Base-by-base conservation (phyloP, 2,329 filamentous ascomycete genomes). In the Huntiella bhutanensis region DNA sequence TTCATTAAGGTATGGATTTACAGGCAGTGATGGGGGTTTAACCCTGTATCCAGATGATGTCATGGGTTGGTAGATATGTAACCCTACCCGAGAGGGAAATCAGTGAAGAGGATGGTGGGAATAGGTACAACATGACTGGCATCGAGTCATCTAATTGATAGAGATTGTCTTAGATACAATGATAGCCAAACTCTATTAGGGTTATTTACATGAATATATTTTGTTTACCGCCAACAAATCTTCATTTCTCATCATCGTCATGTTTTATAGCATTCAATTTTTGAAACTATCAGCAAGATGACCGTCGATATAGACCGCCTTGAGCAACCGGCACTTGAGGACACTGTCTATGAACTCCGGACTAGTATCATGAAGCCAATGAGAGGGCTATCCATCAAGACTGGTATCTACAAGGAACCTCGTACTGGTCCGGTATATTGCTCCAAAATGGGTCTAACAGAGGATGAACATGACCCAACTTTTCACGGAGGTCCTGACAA, bases 401-500 rank as follows among this genome's bases (percentile, higher is more conserved):
- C 70, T 0, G 75, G 70, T 1, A 80, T 79, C 50, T 67, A 73
- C 59, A 77, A 77, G 54, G 53, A 52, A 0, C 46, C 63, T 2
- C 61, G 66, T 5, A 32, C 58, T 2, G 67, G 62, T 0, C 64
- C 65, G 0, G 60, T 75, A 3, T 56, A 61, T 3, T 63, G 77
- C 33, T 60, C 57, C 2, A 61, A 58, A 15, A 53, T 67, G 2
- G 76, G 76, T 0, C 65, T 78, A 11, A 64, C 69, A 12, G 67
- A 60, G 4, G 77, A 80, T 50, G 72, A 79, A 54, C 75, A 80
- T 48, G 73, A 77, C 45, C 68, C 65, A 19, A 70, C 67, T 1
- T 73, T 74, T 45, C 77, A 80, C 49, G 74, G 75, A 5, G 74
- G 75, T 0, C 57, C 60, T 0, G 77, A 82, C 50, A 80, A 80